These are phyloP conservation scores for Guillardia theta DNA, from an alignment of 78 protist species.

Conservation along the genomic window DNA sequence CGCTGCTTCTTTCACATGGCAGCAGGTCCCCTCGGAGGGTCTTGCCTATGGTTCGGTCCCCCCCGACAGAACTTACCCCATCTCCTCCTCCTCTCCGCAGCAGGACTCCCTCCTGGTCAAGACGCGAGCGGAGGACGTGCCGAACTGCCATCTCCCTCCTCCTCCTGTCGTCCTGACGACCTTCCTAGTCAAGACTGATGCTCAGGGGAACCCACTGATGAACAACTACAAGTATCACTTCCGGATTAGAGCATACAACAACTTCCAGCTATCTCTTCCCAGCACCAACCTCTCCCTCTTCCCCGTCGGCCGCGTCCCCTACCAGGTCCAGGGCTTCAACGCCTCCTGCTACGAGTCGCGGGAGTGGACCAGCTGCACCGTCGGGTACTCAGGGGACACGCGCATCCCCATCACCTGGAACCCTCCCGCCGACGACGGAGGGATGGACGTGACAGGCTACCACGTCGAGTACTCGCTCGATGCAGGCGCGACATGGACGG, in stretches of 20 bases:
- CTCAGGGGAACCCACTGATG: neutral
- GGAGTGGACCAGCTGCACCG: neutral
- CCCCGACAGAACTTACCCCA: no score
- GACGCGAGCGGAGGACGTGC: no score
- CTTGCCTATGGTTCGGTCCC: no score
- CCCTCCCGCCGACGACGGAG: neutral
- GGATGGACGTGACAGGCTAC: neutral
- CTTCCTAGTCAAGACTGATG: neutral
- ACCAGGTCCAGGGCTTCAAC: neutral
- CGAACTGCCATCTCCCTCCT: no score
- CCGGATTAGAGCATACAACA: neutral
- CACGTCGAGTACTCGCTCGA: neutral
- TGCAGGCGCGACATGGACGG: neutral
- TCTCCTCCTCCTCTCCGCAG: no score
- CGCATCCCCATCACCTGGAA: neutral
- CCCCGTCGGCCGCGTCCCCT: neutral
- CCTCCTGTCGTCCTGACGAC: no score
- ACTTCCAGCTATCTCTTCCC: neutral
- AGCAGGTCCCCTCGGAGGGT: no score
- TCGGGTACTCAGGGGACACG: neutral
- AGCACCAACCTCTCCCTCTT: neutral
- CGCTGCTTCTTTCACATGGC: no score
- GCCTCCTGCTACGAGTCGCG: neutral
- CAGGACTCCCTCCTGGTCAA: no score
- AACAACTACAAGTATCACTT: neutral